Evolutionary conservation across 495 filamentous ascomycete species (phyloP), one percentile per base, ranked within the genome.

Genomic region (Penicillium cinerascens): DNA sequence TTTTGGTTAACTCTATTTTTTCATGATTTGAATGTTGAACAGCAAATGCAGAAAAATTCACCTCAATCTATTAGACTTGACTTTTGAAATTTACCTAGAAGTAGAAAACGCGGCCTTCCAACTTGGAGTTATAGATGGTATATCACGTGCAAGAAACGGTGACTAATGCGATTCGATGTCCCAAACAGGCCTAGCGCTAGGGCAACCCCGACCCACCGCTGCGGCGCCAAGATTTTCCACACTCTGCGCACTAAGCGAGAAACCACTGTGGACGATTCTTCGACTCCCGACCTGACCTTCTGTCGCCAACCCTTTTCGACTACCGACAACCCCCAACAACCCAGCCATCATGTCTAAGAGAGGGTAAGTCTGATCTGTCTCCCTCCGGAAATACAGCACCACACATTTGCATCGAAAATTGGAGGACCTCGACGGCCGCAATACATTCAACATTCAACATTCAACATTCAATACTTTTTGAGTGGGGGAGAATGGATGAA

Each of bases 271-370:
- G 52, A 57, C 47, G 50, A 44, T 55, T 47, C 52, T 53, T 56
- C 47, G 60, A 61, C 54, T 62, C 48, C 61, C 64, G 67, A 62
- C 61, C 61, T 68, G 64, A 63, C 67, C 65, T 63, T 59, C 63
- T 61, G 63, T 59, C 67, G 61, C 65, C 65, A 68, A 72, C 70
- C 63, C 65, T 68, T 65, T 65, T 60, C 65, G 59, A 59, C 65
- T 64, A 71, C 64, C 67, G 65, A 72, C 69, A 68, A 68, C 65
- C 67, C 63, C 56, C 66, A 17, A 17, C 16, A 77, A 74, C 61
- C 63, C 60, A 75, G 68, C 72, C 76, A 78, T 75, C 61, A 81
- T 81, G 78, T 80, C 78, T 71, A 76, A 75, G 63, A 73, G 78
- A 73, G 77, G 77, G 78, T 80, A 68, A 72, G 75, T 72, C 50